Evolutionary conservation across 1,284 basidiomycete genomes (phyloP), one percentile per base, ranked within the genome.

Genomic region (Mixia osmundae): DNA sequence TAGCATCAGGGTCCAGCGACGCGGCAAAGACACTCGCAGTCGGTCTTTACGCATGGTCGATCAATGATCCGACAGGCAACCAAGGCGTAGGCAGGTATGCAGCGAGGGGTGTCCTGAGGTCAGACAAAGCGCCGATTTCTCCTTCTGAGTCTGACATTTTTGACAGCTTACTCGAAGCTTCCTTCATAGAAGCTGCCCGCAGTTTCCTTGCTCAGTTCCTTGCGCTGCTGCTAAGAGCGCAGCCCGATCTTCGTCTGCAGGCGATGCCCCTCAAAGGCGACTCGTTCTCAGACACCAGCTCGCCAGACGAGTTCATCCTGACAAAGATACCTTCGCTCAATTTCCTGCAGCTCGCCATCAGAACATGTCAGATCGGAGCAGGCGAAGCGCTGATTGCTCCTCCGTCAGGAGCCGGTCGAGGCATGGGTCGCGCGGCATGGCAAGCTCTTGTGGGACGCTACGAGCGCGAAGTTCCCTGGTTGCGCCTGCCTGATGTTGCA

Each of bases 1-100:
- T 94, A 9, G 67, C 75, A 5, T 72, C 78, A 1, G 79, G 78
- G 33, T 77, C 75, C 49, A 69, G 79, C 35, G 83, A 89, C 47
- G 77, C 80, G 32, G 82, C 78, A 1, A 67, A 72, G 12, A 57
- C 76, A 3, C 67, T 89, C n/a, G 80, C 80, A 4, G 70, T 79
- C 41, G 69, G 82, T 65, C 72, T 79, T 57, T 65, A 69, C 37
- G 69, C 77, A 42, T 91, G 85, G 85, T 70, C 57, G 57, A 25
- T 58, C 58, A 22, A 46, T 57, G 16, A 39, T 16, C 15, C 25
- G 12, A 26, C n/a, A 41, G 42, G 20, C 12, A 20, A 31, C 19
- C 38, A 44, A 29, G 40, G 37, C n/a, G 39, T 66, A 28, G 78
- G 75, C 5, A 62, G 66, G 20, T 87, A 82, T 57, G 76, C 79